phyloP scores from a whole-genome alignment of 192 early-diverging fungal genomes.

The Coemansia nantahalensis region DNA sequence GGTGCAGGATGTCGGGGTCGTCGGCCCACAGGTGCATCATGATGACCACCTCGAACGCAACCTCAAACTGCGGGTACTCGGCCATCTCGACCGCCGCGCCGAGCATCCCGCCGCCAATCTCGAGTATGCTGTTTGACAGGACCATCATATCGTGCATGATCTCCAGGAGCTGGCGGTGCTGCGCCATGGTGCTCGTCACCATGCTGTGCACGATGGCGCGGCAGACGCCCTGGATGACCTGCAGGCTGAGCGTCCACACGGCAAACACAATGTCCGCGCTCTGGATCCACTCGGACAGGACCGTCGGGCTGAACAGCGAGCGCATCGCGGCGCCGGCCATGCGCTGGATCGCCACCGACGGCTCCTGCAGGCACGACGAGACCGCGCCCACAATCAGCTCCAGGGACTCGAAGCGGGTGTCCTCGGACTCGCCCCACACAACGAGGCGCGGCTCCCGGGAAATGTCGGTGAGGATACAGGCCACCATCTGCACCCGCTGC shows the following conservation, averaged over 20 bases:
- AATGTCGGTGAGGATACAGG: conserved; percentile 73
- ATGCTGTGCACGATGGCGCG: conserved; percentile 54
- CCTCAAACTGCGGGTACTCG: conserved; percentile 54
- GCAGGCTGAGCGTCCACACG: conserved; percentile 75
- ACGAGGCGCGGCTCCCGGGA: conserved; percentile 72
- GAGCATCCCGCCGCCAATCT: conserved; percentile 64
- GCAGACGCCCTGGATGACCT: conserved; percentile 55
- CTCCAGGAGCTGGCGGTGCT: conserved; percentile 51
- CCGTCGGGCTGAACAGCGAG: conserved; percentile 66
- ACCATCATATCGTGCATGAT: conserved; percentile 59
- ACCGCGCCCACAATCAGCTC: conserved; percentile 69
- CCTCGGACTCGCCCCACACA: conserved; percentile 66
- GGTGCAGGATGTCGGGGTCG: conserved; percentile 53
- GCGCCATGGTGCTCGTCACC: conserved; percentile 49
- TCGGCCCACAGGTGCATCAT: conserved; percentile 64
- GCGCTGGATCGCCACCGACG: conserved; percentile 64
- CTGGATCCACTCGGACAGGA: conserved; percentile 80
- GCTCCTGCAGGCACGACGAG: conserved; percentile 72
- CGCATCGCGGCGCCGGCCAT: conserved; percentile 71
- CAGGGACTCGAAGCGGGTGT: conserved; percentile 70
- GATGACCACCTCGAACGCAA: conserved; percentile 64
- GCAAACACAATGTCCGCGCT: conserved; percentile 65
- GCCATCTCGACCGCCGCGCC: conserved; percentile 52
- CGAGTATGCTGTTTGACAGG: conserved; percentile 74
- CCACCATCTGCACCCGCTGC: conserved; percentile 82